Conservation (phyloP, 2,329 filamentous ascomycete species). For the Diaporthe capsici region DNA sequence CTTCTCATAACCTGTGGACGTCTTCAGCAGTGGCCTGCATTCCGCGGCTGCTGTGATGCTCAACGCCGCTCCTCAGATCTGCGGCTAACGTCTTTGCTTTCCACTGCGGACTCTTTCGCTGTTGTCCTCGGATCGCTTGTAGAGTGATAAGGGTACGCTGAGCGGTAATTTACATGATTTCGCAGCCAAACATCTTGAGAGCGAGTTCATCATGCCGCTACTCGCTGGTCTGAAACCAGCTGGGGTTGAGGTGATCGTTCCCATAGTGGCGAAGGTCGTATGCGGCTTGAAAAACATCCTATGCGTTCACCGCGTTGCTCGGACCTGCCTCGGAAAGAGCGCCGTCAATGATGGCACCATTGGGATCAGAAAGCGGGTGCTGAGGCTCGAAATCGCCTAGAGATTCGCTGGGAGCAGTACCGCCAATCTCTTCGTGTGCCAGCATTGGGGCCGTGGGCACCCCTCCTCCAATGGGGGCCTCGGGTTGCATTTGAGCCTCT, state of each 20-base stretch:
- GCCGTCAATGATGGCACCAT: slow-evolving; percentile 16
- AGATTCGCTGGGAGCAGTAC: slow-evolving; percentile 29
- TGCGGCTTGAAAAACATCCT: slow-evolving; percentile 22
- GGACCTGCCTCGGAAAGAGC: slow-evolving; percentile 32
- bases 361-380: slow-evolving; percentile 12
- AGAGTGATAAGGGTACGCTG: no score
- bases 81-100: not conserved
- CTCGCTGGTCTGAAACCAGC: not conserved
- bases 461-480: slow-evolving; percentile 29
- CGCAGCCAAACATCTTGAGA: not conserved
- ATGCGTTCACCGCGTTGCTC: slow-evolving; percentile 25
- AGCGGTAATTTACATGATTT: not conserved
- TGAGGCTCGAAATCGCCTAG: slow-evolving; percentile 33
- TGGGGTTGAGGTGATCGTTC: not conserved
- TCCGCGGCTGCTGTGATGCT: not conserved
- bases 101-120: not conserved
- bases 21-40: not conserved
- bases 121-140: not conserved
- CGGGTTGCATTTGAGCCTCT: slow-evolving; percentile 37
- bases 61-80: not conserved
- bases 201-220: not conserved
- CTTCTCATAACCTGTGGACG: not conserved
- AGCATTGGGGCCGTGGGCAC: slow-evolving; percentile 38
- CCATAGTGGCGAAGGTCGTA: slow-evolving; percentile 9
- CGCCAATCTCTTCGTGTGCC: slow-evolving; percentile 21